Evolutionary conservation across 176 grass and related monocot genomes (phyloP), one percentile per base, ranked within the genome.

Genomic region (Eremochloa ophiuroides): DNA sequence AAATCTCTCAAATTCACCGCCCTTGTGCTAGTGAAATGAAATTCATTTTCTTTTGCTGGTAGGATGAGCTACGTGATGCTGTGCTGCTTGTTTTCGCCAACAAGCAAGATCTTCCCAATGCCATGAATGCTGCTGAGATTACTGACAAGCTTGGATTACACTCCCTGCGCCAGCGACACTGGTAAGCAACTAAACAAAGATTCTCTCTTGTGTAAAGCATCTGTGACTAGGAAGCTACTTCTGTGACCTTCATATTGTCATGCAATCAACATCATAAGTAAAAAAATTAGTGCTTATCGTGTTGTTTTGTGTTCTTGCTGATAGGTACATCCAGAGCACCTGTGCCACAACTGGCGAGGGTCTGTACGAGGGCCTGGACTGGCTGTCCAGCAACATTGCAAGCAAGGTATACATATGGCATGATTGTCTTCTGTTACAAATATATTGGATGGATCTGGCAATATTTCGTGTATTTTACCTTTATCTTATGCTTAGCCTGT

Each of bases 241-340:
- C 7, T 65, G 18, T 31, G 27, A 48, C 7, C 55, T 11, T 26
- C 7, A 39, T 64, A 8, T 30, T 39, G 5, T 23, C 31, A 15
- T 28, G 12, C 35, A 8, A n/a, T 75, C 25, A 10, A 18, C 2
- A 75, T 35, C 48, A 25, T 56, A 48, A 34, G 51, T 11, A 4
- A n/a, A 13, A n/a, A 13, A 4, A 62, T 27, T 37, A 15, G 3
- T 78, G 74, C 26, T 31, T 42, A 68, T 76, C 0, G 34, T 55
- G 16, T 0, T 58, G 39, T 40, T 40, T 29, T 1, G 4, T 64
- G 29, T 84, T 46, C 5, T 20, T 80, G 78, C 31, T 30, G 2
- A 42, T 41, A 89, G 87, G 87, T 89, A 89, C 82, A 89, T 89
- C 26, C 82, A 89, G 82, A 85, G 87, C 87, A 89, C 87, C 4